Evolutionary conservation across 106 monocot species (phyloP).

Genomic region (Dendrobium huoshanense): DNA sequence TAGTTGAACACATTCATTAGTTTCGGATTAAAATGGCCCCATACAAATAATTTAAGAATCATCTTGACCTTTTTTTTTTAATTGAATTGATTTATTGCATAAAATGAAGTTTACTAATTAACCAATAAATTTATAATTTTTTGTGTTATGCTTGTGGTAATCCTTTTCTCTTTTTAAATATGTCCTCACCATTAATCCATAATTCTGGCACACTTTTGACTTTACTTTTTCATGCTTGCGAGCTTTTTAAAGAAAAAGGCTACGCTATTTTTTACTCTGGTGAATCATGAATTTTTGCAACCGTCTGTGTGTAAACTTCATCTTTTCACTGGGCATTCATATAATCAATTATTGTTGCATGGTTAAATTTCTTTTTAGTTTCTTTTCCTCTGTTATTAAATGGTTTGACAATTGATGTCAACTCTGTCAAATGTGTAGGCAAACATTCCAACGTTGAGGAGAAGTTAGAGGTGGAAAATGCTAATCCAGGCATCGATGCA

Average conservation of each 20-base stretch:
- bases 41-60: no score
- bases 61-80: no score
- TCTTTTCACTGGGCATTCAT: neutral
- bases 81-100: neutral
- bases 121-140: neutral
- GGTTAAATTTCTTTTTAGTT: constrained; percentile 5
- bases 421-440: constrained; percentile 23
- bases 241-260: neutral
- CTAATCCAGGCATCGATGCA: constrained; percentile 55
- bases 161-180: neutral
- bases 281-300: neutral
- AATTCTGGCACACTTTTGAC: neutral
- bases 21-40: no score
- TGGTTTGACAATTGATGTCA: neutral
- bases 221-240: neutral
- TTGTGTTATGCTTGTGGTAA: neutral
- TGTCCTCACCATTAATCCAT: neutral
- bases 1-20: no score
- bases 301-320: neutral
- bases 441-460: constrained; percentile 47
- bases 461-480: constrained; percentile 42
- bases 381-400: neutral
- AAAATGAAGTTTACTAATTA: neutral
- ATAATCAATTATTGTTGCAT: neutral
- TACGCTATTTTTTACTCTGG: neutral